Base-by-base conservation (phyloP, 345 rosid species). In the Punica granatum region DNA sequence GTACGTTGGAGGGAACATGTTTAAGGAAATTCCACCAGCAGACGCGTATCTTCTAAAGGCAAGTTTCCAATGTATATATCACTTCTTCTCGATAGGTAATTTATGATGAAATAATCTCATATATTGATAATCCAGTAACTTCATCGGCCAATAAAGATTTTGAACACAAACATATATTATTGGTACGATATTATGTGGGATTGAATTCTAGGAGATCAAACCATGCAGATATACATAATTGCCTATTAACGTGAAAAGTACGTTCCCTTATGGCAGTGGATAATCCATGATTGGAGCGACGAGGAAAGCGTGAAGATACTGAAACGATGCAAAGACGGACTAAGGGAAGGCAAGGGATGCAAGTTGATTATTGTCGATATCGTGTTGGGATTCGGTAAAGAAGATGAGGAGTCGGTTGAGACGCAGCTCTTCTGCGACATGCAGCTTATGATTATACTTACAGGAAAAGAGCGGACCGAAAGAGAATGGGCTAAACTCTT, bases 241-340 rank as follows among this genome's bases (percentile, higher is more conserved):
- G n/a, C n/a, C n/a, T n/a, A n/a, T n/a, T n/a, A n/a, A n/a, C n/a
- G n/a, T n/a, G n/a, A n/a, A n/a, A n/a, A n/a, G n/a, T n/a, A n/a
- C n/a, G n/a, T n/a, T n/a, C n/a, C n/a, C n/a, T n/a, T 30, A 14
- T 12, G 3, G 32, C 64, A 80, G 86, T 67, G 80, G 69, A 71
- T 84, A 30, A 58, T 82, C 23, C 89, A 84, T 4, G 79, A 78
- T 4, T 84, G 84, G 83, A 71, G 42, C 19, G 84, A 84, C 19
- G 72, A 75, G 6, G 77, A 82, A 8, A 77, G 89, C 8, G 34
- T 80, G 73, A 73, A 77, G 73, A 82, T 84, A 73, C 78, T 82
- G 15, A 72, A 72, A 66, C 67, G 56, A 6, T 72, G 84, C 69
- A 74, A 68, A 63, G 80, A 80, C 48, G 78, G 83, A 1, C 65